Conservation (phyloP, 2,329 filamentous ascomycete genomes). For the Dothistroma septosporum region DNA sequence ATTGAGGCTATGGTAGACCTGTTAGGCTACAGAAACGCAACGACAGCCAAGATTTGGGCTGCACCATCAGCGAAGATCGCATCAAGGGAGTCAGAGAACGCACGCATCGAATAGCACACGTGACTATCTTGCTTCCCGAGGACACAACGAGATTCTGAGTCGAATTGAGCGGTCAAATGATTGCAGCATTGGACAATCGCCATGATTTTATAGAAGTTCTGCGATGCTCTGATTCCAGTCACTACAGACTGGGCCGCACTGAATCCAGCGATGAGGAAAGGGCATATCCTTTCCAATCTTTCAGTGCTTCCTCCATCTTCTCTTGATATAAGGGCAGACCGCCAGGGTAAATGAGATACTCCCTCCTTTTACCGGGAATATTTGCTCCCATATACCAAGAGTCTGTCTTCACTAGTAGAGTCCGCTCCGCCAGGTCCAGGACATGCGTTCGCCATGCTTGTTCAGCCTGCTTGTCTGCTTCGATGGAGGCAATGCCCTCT, state of each 20-base stretch:
- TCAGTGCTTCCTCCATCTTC: neutral
- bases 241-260: neutral
- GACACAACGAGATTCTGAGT: too few relatives aligned
- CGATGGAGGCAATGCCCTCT: slow-evolving; percentile 39
- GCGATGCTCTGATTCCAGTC: neutral
- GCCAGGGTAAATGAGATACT: slow-evolving; percentile 33
- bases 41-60: too few relatives aligned
- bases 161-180: too few relatives aligned
- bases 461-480: slow-evolving; percentile 40
- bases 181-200: neutral
- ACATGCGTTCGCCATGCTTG: slow-evolving; percentile 36
- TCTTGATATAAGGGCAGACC: neutral
- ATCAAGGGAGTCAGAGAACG: too few relatives aligned
- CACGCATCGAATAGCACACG: too few relatives aligned
- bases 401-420: slow-evolving; percentile 22
- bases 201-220: neutral
- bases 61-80: too few relatives aligned
- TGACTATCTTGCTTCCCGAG: too few relatives aligned
- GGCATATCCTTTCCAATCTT: neutral
- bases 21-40: too few relatives aligned
- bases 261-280: neutral
- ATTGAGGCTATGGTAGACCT: too few relatives aligned
- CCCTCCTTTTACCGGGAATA: slow-evolving; percentile 42
- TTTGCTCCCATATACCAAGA: slow-evolving; percentile 39
- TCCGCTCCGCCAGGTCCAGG: slow-evolving; percentile 19